Evolutionary conservation across 2,329 filamentous ascomycete species (phyloP).

Genomic region (Cercospora beticola): DNA sequence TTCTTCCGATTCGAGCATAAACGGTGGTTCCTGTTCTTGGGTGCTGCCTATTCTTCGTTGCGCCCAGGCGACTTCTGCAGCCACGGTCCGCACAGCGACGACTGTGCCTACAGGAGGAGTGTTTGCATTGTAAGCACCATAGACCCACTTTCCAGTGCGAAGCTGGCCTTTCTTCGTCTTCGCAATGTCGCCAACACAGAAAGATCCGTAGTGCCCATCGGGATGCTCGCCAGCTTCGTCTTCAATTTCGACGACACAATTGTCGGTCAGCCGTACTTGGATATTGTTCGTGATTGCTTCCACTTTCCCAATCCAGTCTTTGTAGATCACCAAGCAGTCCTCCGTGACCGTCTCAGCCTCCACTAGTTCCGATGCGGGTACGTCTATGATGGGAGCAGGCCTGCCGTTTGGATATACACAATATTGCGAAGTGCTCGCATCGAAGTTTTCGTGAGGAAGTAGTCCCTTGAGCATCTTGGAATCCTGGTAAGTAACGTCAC

Average conservation of each 20-base stretch:
- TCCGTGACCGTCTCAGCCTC: conserved; percentile 42
- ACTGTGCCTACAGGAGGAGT: conserved; percentile 53
- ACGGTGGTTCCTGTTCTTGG: conserved; percentile 30
- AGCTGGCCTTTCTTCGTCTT: conserved; percentile 54
- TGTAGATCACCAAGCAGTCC: conserved; percentile 55
- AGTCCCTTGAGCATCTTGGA: conserved; percentile 27
- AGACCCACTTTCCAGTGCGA: conserved; percentile 53
- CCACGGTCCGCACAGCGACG: conserved; percentile 49
- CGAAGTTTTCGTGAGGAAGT: conserved; percentile 20
- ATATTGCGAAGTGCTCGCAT: conserved; percentile 19
- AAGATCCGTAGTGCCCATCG: conserved; percentile 31
- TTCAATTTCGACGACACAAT: conserved; percentile 54
- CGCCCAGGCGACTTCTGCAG: conserved; percentile 55
- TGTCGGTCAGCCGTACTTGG: conserved; percentile 53
- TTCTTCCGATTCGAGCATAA: conserved; percentile 37
- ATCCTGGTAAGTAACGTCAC: conserved; percentile 30
- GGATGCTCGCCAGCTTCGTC: conserved; percentile 43
- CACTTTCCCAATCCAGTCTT: conserved; percentile 58
- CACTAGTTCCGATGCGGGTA: conserved; percentile 36
- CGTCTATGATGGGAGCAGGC: conserved; percentile 27
- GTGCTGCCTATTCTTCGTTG: conserved; percentile 39
- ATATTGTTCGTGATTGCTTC: conserved; percentile 52
- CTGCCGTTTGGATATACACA: conserved; percentile 17
- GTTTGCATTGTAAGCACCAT: conserved; percentile 53
- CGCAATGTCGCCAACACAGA: conserved; percentile 51